A percentile compares a stretch with the other conserved stretches of the same genome.
phyloP scores from a whole-genome alignment of 1,284 basidiomycete genomes.

The Microstroma glucosiphilum region DNA sequence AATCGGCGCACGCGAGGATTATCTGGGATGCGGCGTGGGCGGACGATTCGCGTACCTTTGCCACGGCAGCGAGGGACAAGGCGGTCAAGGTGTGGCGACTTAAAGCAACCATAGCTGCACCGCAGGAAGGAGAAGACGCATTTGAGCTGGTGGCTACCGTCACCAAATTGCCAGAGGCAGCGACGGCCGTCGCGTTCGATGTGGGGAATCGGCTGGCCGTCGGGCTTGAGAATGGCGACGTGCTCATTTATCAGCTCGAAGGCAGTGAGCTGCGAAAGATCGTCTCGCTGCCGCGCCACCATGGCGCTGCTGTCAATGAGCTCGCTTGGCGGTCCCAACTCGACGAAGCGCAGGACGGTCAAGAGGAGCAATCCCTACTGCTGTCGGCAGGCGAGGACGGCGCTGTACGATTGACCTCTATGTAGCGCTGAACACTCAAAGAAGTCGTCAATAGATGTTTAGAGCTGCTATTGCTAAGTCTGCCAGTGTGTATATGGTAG shows the following conservation, averaged over 20 bases:
- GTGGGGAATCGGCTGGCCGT: conserved; percentile 62
- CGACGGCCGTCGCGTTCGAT: conserved; percentile 28
- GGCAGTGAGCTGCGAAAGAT: conserved; percentile 17
- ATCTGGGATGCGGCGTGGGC: conserved; percentile 93
- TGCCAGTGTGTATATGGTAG: no score
- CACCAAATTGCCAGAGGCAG: conserved; percentile 26
- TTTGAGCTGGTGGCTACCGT: conserved; percentile 20
- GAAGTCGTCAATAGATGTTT: neutral
- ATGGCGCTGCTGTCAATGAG: conserved; percentile 36
- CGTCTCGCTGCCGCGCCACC: conserved; percentile 23
- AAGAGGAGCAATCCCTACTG: conserved; percentile 23
- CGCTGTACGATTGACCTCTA: conserved; percentile 21
- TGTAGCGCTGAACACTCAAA: neutral
- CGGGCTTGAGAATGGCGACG: conserved; percentile 88
- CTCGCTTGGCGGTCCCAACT: conserved; percentile 34
- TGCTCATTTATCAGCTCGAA: conserved; percentile 54
- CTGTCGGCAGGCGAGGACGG: conserved; percentile 37
- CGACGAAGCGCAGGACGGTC: conserved; percentile 15
- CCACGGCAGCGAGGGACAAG: conserved; percentile 90
- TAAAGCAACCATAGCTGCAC: neutral
- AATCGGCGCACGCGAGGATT: conserved; percentile 60
- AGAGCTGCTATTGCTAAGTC: neutral
- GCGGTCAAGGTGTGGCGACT: conserved; percentile 58
- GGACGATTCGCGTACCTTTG: conserved; percentile 67
- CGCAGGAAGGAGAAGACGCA: conserved; percentile 40